A percentile compares a stretch with the other conserved stretches of the same genome.
phyloP scores from a whole-genome alignment of 208 protist genomes.

The Wallacemonas collosoma region DNA sequence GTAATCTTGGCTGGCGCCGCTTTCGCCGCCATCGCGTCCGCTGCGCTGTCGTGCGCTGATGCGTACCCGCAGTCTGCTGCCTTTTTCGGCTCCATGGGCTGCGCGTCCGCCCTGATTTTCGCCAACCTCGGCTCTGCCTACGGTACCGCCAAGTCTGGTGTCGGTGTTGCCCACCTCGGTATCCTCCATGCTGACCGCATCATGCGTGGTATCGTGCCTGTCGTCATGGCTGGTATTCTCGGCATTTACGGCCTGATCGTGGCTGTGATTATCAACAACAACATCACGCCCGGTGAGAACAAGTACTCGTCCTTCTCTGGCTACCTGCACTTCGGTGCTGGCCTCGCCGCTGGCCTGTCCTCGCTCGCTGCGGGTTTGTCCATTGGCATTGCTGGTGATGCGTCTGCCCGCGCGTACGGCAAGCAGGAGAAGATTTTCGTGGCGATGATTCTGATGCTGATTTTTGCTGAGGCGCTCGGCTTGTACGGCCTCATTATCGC shows the following conservation, averaged over 20 bases:
- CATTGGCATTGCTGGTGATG: constrained; percentile 99
- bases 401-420: constrained; percentile 88
- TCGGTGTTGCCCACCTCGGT: constrained; percentile 97
- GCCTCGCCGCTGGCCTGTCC: constrained; percentile 95
- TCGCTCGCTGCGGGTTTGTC: constrained; percentile 97
- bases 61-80: constrained; percentile 84
- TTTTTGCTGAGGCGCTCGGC: constrained; percentile 99
- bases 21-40: no score
- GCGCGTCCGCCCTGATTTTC: constrained; percentile 77
- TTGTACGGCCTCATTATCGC: constrained; percentile 99
- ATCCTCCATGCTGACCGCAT: constrained; percentile 95
- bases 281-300: constrained; percentile 78
- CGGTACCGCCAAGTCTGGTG: constrained; percentile 98
- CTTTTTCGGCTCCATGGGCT: constrained; percentile 80
- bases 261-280: constrained; percentile 97
- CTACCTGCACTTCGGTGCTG: constrained; percentile 97
- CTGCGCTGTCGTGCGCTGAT: constrained; percentile 15
- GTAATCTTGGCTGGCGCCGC: no score
- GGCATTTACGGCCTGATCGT: constrained; percentile 99
- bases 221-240: constrained; percentile 96
- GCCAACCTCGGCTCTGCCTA: constrained; percentile 98
- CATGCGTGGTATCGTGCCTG: constrained; percentile 94
- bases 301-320: constrained; percentile 78
- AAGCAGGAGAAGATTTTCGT: constrained; percentile 99
- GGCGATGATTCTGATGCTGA: constrained; percentile 99